phyloP scores from a whole-genome alignment of 257 asterid genomes.

The Solanum virginianum region DNA sequence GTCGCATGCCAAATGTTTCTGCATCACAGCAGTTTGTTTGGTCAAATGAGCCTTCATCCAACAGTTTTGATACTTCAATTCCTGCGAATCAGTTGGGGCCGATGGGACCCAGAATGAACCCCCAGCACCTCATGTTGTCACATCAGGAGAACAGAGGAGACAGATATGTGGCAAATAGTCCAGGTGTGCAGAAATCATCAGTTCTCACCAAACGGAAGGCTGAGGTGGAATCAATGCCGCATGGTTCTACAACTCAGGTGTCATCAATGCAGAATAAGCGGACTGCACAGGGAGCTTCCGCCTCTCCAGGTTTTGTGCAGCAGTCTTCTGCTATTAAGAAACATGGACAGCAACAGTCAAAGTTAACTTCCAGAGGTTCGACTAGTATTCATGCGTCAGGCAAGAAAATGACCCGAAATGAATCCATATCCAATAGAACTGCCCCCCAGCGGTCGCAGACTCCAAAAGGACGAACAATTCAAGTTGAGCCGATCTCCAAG shows the following conservation, averaged over 20 bases:
- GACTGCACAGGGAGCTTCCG: conserved; percentile 22
- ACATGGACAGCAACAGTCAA: conserved; percentile 27
- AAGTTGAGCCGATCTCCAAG: conserved; percentile 43
- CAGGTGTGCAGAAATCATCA: conserved; percentile 26
- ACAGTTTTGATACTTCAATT: conserved; percentile 14
- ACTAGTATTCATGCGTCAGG: conserved; percentile 19
- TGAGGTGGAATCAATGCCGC: conserved; percentile 26
- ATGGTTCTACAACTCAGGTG: conserved; percentile 26
- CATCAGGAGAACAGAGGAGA: conserved; percentile 14
- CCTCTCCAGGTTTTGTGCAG: conserved; percentile 18
- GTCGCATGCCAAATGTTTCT: conserved; percentile 17
- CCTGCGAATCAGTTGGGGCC: conserved; percentile 13
- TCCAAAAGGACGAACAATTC: conserved; percentile 44
- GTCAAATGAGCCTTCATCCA: conserved; percentile 13
- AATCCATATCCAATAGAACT: conserved; percentile 42
- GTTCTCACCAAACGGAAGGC: conserved; percentile 69
- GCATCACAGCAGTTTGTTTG: conserved; percentile 5
- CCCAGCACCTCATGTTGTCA: conserved; percentile 20
- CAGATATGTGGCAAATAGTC: conserved; percentile 9
- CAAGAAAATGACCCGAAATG: conserved; percentile 51
- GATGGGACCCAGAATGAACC: conserved; percentile 16
- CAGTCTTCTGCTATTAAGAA: conserved; percentile 21
- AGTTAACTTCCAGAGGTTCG: conserved; percentile 17
- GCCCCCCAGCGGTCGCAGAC: conserved; percentile 50
- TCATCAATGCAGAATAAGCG: conserved; percentile 39